phyloP scores from a whole-genome alignment of 2,329 filamentous ascomycete species.

The Aspergillus chevalieri region DNA sequence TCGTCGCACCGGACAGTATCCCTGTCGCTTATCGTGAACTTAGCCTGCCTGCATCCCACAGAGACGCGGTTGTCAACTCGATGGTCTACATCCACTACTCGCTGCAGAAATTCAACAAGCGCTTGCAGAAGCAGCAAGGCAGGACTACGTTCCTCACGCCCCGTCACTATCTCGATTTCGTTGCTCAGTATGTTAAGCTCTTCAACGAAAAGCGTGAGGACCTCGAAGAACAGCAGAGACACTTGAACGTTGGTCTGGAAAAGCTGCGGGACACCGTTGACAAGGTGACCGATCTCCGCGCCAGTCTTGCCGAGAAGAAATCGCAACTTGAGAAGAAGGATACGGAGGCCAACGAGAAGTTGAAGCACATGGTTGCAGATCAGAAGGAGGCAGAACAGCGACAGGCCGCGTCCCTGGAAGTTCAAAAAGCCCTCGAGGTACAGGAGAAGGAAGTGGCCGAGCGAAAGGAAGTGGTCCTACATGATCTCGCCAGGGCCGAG shows the following conservation, averaged over 20 bases:
- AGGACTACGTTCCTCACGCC: slow-evolving; percentile 90
- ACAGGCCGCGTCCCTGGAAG: slow-evolving; percentile 79
- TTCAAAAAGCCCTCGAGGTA: slow-evolving; percentile 78
- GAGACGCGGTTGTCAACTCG: slow-evolving; percentile 88
- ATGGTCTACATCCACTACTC: slow-evolving; percentile 99
- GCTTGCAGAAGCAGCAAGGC: slow-evolving; percentile 84
- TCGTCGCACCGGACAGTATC: slow-evolving; percentile 80
- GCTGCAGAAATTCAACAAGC: slow-evolving; percentile 79
- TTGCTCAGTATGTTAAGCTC: slow-evolving; percentile 92
- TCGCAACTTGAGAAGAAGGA: slow-evolving; percentile 88
- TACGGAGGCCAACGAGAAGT: slow-evolving; percentile 90
- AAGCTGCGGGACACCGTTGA: slow-evolving; percentile 95
- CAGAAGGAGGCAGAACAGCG: slow-evolving; percentile 90
- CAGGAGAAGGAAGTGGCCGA: slow-evolving; percentile 83
- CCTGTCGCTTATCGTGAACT: slow-evolving; percentile 88
- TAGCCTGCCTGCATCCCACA: slow-evolving; percentile 75
- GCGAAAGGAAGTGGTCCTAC: slow-evolving; percentile 75
- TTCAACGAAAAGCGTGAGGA: slow-evolving; percentile 99
- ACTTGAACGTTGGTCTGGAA: slow-evolving; percentile 96
- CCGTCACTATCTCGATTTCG: slow-evolving; percentile 95
- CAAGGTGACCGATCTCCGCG: slow-evolving; percentile 88
- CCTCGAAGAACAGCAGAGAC: slow-evolving; percentile 94
- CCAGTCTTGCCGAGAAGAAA: slow-evolving; percentile 90
- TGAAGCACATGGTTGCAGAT: slow-evolving; percentile 94
- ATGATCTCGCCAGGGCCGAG: slow-evolving; percentile 83